Evolutionary conservation across 148 eudicot genomes (phyloP), one percentile per base, ranked within the genome.

Genomic region (Cornus suecica): DNA sequence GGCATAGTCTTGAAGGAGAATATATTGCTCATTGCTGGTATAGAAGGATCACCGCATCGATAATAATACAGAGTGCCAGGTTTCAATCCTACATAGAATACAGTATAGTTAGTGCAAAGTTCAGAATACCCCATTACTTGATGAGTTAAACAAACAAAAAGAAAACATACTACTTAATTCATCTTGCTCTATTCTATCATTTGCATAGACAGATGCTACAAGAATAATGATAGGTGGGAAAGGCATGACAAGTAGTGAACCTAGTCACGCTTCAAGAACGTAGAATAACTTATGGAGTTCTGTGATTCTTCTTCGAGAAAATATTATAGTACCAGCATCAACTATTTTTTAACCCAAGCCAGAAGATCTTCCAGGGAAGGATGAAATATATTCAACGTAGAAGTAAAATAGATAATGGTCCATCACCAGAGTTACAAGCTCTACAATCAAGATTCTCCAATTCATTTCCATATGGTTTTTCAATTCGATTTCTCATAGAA

Each of bases 1-100:
- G 98, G 99, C 99, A 95, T 95, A 22, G 99, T 95, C 88, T 76
- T 90, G 85, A 95, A 95, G 69, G 81, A 78, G 74, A 80, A 81
- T 66, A 87, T 74, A n/a, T 84, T 74, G 58, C 99, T 95, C 88
- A 90, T 89, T 71, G 97, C 90, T 71, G 86, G 81, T 70, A 86
- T 86, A 29, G 87, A 85, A 79, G 99, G 94, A 77, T 95, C 99
- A 70, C 99, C 99, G 83, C 99, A 95, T 48, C 84, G 83, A 65
- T 95, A 95, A 76, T 89, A 88, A 76, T 95, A 95, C 75, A 79
- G 14, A 5, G 90, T 88, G 77, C 79, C 78, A 24, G 99, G 98
- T 76, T 80, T 82, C 78, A 95, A 81, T 62, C 94, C 99, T 95
- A 67, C 82, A 77, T 22, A 73, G 45, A 58, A 24, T 52, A n/a